Conservation (phyloP, 208 protist genomes). For the Leishmania tropica region DNA sequence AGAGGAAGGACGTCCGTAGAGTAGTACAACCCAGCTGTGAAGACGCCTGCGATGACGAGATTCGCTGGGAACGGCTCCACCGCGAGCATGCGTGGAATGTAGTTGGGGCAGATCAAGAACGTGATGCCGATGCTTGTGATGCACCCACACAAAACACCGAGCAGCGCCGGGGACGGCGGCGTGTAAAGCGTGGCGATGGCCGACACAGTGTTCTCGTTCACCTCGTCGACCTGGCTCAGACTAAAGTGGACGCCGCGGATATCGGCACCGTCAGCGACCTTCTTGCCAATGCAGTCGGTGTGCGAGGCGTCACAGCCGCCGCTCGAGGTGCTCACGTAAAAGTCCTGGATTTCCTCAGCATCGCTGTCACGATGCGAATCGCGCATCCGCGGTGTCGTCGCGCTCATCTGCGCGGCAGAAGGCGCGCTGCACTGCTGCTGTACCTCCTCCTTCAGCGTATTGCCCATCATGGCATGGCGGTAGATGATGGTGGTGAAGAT, state of each 20-base stretch:
- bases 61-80: conserved; percentile 69
- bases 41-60: conserved; percentile 46
- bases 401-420: background rate
- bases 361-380: background rate
- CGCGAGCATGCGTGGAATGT: conserved; percentile 75
- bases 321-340: background rate
- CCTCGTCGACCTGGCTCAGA: conserved; percentile 32
- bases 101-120: conserved; percentile 67
- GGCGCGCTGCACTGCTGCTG: background rate
- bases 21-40: conserved; percentile 56
- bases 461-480: conserved; percentile 70
- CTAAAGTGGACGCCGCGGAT: conserved; percentile 22
- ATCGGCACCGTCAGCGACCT: background rate
- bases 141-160: conserved; percentile 55
- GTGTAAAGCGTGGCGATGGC: conserved; percentile 53
- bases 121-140: conserved; percentile 43
- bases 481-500: conserved; percentile 61
- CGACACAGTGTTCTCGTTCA: conserved; percentile 44
- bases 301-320: background rate
- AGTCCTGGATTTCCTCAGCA: background rate
- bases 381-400: background rate
- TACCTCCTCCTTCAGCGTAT: conserved; percentile 31
- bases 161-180: conserved; percentile 27
- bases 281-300: conserved; percentile 5
- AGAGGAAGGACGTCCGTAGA: conserved; percentile 55